Base-by-base conservation (phyloP, 257 asterid species). In the Echites panduratus region DNA sequence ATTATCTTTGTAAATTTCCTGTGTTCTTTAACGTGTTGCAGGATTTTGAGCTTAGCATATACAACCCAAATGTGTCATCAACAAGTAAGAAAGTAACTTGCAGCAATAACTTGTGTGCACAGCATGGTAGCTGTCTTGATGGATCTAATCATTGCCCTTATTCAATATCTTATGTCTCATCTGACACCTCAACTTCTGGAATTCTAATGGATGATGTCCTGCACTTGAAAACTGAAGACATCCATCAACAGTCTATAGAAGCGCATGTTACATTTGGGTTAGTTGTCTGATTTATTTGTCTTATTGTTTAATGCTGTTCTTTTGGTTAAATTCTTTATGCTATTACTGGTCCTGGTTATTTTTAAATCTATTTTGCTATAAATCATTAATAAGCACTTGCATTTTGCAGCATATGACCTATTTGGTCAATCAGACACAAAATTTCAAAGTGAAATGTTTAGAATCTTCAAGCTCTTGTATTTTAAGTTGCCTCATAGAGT, bases 171-270 rank as follows among this genome's bases (percentile, higher is more conserved):
- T 92, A 92, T 74, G 85, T 92, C 75, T 88, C 96, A 13, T 84
- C 92, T 16, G 95, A 87, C 59, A 92, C 98, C 74, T 92, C 98
- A 75, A 92, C 96, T 76, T 88, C 98, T n/a, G 96, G 98, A 72
- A 70, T 90, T 72, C 76, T 92, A 74, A 77, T 92, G 80, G 94
- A 90, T 79, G 98, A 92, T 78, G 38, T 92, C 79, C 86, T 92
- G 62, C 98, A 88, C 76, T 79, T 90, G 75, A 83, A 74, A 79
- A 70, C 92, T 48, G 86, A 82, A 70, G 84, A 77, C 54, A 63
- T 61, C 56, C 83, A 82, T 76, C 82, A 56, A 76, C 83, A 83
- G 38, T 67, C 77, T 71, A 79, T 88, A n/a, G 59, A 84, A 80
- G 90, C 90, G 45, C 80, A 80, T 77, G 82, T 92, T 57, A 85